Conservation (phyloP, 371 early-diverging fungal species). For the Haplosporangium sp. region DNA sequence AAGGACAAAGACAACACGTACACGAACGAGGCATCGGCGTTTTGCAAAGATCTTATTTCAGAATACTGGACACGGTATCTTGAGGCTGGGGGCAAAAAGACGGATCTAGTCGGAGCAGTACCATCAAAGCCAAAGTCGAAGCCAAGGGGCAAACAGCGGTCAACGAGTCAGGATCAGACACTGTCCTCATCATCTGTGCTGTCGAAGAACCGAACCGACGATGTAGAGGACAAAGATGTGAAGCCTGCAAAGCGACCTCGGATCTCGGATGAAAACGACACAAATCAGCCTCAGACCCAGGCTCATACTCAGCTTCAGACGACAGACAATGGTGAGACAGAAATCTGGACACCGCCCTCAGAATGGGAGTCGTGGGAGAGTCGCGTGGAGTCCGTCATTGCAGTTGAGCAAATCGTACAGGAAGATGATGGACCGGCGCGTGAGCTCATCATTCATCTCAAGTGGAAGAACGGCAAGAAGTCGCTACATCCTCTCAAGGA, state of each 20-base stretch:
- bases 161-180: neutral
- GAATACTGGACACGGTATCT: constrained; percentile 40
- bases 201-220: too few relatives aligned
- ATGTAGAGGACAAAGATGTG: too few relatives aligned
- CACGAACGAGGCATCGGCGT: constrained; percentile 16
- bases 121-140: too few relatives aligned
- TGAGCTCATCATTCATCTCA: constrained; percentile 12
- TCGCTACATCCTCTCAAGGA: constrained; percentile 5
- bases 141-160: neutral
- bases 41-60: constrained; percentile 20
- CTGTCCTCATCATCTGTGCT: too few relatives aligned
- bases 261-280: too few relatives aligned
- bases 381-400: constrained; percentile 7
- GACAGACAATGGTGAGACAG: neutral
- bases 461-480: constrained; percentile 14
- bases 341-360: constrained; percentile 15
- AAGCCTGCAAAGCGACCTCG: too few relatives aligned
- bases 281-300: neutral
- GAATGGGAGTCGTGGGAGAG: constrained; percentile 21
- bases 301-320: neutral
- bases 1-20: constrained; percentile 25
- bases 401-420: constrained; percentile 10
- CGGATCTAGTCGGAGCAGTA: constrained; percentile 15
- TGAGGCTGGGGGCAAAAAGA: constrained; percentile 13
- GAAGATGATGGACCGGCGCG: neutral